A percentile compares a stretch with the other conserved stretches of the same genome.
Evolutionary conservation across 345 rosid genomes (phyloP).

Genomic region (Kernera saxatilis): DNA sequence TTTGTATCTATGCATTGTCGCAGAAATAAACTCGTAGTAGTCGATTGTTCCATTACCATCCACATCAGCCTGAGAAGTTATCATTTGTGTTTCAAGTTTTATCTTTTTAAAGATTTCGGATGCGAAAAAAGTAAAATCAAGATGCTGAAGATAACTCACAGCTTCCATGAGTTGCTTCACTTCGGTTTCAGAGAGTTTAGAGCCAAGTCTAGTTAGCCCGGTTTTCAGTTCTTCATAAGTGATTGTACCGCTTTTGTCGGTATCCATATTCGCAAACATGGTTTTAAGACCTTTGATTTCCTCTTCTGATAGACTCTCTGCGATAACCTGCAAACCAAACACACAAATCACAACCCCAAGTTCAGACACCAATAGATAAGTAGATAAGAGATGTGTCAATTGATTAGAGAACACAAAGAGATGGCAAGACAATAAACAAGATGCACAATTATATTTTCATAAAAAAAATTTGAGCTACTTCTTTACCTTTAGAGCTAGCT

Average conservation of each 20-base stretch:
- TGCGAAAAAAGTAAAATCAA: neutral
- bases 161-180: constrained; percentile 92
- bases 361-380: neutral
- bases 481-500: constrained; percentile 81
- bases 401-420: neutral
- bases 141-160: constrained; percentile 41
- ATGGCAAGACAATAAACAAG: neutral
- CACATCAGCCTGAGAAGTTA: constrained; percentile 54
- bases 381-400: neutral
- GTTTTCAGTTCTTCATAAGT: constrained; percentile 80
- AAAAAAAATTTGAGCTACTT: neutral
- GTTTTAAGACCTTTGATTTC: constrained; percentile 78
- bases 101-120: neutral
- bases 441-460: neutral
- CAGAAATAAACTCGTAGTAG: constrained; percentile 77
- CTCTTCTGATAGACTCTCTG: constrained; percentile 74
- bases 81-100: neutral
- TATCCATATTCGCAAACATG: constrained; percentile 78
- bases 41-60: constrained; percentile 90
- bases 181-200: constrained; percentile 75
- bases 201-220: constrained; percentile 68
- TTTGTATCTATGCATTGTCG: constrained; percentile 76
- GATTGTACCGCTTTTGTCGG: constrained; percentile 85
- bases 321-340: constrained; percentile 55
- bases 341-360: neutral